These are phyloP conservation scores for Pichia sp. DNA, from an alignment of 1,139 yeast genomes.

Conservation along the genomic window DNA sequence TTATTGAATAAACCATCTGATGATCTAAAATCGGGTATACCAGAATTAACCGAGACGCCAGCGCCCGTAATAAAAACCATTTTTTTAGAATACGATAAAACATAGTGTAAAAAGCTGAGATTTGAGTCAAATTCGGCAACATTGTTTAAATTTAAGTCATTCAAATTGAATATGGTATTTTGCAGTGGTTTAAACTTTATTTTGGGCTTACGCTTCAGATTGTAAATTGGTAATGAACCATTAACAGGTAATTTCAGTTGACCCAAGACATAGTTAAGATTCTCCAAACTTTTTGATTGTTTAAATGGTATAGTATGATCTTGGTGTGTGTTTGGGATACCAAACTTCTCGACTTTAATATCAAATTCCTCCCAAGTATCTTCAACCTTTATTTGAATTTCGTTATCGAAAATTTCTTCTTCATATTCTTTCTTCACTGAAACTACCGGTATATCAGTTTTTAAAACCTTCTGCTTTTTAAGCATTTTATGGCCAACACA, in stretches of 20 bases:
- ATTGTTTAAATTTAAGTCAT: constrained; percentile 19
- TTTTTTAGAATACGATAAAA: constrained; percentile 38
- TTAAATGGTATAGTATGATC: no score
- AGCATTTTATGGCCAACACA: no score
- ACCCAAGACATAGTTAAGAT: not conserved
- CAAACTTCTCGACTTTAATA: no score
- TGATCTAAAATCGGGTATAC: constrained; percentile 86
- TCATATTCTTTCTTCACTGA: no score
- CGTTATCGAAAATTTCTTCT: no score
- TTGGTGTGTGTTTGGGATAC: no score
- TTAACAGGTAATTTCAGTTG: constrained; percentile 1
- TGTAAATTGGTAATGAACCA: constrained; percentile 6
- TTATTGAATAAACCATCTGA: constrained; percentile 67
- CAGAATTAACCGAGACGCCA: constrained; percentile 84
- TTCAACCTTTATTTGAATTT: no score
- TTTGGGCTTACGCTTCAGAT: constrained; percentile 28
- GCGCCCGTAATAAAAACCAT: constrained; percentile 72
- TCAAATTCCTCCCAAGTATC: no score
- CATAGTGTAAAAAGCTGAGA: constrained; percentile 34
- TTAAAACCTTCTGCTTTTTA: no score
- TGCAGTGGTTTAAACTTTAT: constrained; percentile 33
- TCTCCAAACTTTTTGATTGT: no score
- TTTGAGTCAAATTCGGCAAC: constrained; percentile 7
- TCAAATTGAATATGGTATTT: constrained; percentile 32
- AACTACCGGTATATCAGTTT: no score